phyloP scores from a whole-genome alignment of 2,329 filamentous ascomycete species.

The Fusarium nelsonii region DNA sequence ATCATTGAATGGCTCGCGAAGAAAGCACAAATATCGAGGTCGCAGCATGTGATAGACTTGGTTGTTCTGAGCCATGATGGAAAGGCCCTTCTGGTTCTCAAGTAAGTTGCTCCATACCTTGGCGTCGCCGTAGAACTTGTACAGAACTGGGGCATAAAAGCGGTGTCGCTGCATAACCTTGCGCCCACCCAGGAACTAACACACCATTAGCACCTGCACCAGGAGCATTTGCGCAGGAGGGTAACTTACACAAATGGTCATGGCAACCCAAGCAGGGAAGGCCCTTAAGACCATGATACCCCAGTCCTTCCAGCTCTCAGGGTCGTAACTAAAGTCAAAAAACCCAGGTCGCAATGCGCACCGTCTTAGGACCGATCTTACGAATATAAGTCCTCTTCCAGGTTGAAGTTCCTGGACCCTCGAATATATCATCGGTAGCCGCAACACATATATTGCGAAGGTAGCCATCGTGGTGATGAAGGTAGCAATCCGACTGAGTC shows the following conservation, averaged over 20 bases:
- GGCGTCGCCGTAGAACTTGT: constrained; percentile 42
- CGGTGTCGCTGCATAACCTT: constrained; percentile 32
- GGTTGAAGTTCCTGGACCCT: constrained; percentile 43
- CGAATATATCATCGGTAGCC: constrained; percentile 43
- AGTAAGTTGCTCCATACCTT: constrained; percentile 48
- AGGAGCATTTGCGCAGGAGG: fast-evolving
- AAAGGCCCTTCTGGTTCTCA: constrained; percentile 43
- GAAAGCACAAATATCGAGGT: constrained; percentile 46
- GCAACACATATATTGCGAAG: constrained; percentile 47
- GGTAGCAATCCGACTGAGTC: constrained; percentile 43
- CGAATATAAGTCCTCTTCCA: constrained; percentile 48
- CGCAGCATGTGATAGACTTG: constrained; percentile 42
- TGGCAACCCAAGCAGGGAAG: constrained; percentile 43
- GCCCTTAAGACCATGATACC: constrained; percentile 43
- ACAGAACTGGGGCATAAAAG: constrained; percentile 44
- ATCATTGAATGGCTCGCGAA: constrained; percentile 42
- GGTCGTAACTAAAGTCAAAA: constrained; percentile 47
- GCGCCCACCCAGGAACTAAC: constrained; percentile 46
- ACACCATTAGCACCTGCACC: neutral
- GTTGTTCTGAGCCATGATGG: constrained; percentile 41
- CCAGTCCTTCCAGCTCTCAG: constrained; percentile 46
- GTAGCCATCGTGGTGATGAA: constrained; percentile 46
- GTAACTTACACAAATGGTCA: constrained; percentile 41
- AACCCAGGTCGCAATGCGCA: constrained; percentile 47
- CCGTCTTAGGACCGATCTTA: constrained; percentile 44